phyloP scores from a whole-genome alignment of 768 basidiomycete genomes.

The Steccherinum ochraceum region DNA sequence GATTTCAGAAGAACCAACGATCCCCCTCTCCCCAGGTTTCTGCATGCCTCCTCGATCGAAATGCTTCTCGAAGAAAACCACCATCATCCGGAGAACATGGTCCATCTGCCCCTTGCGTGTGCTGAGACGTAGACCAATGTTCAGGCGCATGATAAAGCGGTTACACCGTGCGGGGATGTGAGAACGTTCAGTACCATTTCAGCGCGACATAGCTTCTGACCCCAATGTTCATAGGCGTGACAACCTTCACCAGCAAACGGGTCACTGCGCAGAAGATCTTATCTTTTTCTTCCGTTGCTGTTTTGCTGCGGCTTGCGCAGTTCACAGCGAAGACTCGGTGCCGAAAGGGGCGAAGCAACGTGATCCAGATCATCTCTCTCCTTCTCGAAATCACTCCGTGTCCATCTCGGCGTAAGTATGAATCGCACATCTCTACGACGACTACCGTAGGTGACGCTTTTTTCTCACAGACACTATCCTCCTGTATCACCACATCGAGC shows the following conservation, averaged over 20 bases:
- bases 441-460: neutral
- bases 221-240: neutral
- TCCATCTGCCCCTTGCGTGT: too few species aligned
- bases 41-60: neutral
- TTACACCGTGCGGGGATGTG: neutral
- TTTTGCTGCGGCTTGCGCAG: too few species aligned
- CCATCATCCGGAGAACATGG: too few species aligned
- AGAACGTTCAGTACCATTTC: neutral
- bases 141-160: neutral
- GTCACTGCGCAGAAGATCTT: too few species aligned
- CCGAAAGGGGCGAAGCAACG: too few species aligned
- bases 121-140: neutral
- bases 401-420: too few species aligned
- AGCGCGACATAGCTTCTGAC: neutral
- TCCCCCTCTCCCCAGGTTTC: neutral
- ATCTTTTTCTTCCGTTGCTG: too few species aligned
- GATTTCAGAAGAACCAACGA: neutral
- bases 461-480: neutral
- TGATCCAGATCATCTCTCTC: too few species aligned
- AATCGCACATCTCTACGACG: too few species aligned
- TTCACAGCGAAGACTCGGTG: too few species aligned
- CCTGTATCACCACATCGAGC: neutral
- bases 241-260: neutral
- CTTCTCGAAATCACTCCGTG: too few species aligned
- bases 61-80: neutral